Evolutionary conservation across 371 early-diverging fungal species (phyloP).

Genomic region (Lichtheimia ornata): DNA sequence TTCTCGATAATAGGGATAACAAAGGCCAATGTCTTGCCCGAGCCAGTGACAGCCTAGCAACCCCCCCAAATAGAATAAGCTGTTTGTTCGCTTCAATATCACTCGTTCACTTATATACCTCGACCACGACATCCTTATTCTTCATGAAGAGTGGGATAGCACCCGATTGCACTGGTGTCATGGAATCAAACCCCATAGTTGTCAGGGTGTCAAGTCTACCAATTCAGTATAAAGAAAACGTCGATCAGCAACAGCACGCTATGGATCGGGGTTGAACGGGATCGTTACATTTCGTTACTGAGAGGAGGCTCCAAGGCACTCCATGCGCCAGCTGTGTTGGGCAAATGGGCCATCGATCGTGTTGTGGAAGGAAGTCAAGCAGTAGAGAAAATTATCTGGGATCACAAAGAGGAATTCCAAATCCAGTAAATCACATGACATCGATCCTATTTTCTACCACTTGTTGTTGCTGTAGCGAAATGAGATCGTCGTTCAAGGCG

Average conservation of each 20-base stretch:
- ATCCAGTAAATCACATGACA: too few relatives aligned
- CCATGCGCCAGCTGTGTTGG: constrained; percentile 43
- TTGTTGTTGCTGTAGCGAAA: too few relatives aligned
- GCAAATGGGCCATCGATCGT: constrained; percentile 10
- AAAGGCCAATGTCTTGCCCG: constrained; percentile 98
- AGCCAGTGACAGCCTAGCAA: constrained; percentile 98
- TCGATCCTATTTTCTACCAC: not conserved
- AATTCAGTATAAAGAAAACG: not conserved
- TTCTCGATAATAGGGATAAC: constrained; percentile 95
- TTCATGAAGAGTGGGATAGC: constrained; percentile 88
- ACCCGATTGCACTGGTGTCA: constrained; percentile 62
- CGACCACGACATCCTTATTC: constrained; percentile 97
- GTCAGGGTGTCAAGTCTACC: constrained; percentile 34
- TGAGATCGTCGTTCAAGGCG: too few relatives aligned
- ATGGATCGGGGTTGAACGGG: too few relatives aligned
- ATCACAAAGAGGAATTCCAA: not conserved
- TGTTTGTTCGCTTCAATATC: not conserved
- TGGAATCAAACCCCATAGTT: constrained; percentile 42
- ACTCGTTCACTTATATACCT: constrained; percentile 35
- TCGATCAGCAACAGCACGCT: too few relatives aligned
- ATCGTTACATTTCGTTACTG: constrained; percentile 40
- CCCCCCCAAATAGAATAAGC: constrained; percentile 19
- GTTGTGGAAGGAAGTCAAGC: not conserved
- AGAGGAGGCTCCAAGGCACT: constrained; percentile 34
- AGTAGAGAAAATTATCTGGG: not conserved